Evolutionary conservation across 768 basidiomycete genomes (phyloP).

Genomic region (Russula emetica): DNA sequence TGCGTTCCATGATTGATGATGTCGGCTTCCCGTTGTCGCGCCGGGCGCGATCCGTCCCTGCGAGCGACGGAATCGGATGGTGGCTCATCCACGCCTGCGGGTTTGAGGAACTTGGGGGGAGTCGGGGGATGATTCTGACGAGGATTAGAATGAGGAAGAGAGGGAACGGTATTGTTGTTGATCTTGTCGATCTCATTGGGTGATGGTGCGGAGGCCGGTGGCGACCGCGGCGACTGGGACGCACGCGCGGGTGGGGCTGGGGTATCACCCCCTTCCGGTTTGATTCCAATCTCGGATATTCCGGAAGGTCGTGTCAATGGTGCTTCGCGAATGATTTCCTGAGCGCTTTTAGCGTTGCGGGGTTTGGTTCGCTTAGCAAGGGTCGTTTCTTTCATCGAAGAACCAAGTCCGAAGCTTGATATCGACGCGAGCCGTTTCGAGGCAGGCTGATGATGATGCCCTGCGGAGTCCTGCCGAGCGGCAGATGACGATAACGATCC

Average conservation of each 20-base stretch:
- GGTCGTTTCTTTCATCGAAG: background rate
- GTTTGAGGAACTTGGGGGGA: constrained; percentile 16
- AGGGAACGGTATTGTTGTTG: background rate
- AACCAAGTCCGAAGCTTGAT: constrained; percentile 19
- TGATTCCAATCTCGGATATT: constrained; percentile 3
- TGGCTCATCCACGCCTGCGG: constrained; percentile 21
- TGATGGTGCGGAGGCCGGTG: constrained; percentile 2
- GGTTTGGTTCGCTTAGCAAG: constrained; percentile 1
- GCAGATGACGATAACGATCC: constrained; percentile 15
- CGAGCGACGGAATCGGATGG: constrained; percentile 7
- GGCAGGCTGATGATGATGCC: constrained; percentile 2
- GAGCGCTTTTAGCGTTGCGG: constrained; percentile 17
- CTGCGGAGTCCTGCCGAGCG: constrained; percentile 6
- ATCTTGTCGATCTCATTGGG: background rate
- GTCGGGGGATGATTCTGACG: background rate
- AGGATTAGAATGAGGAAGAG: background rate
- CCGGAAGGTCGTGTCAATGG: background rate
- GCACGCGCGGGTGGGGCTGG: background rate
- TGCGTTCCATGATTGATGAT: background rate
- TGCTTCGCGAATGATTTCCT: constrained; percentile 20
- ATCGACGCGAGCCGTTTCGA: constrained; percentile 25
- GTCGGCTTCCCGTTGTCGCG: background rate
- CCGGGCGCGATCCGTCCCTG: constrained; percentile 13
- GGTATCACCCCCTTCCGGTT: constrained; percentile 6
- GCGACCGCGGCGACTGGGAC: background rate